These are phyloP conservation scores for Neurospora sp. DNA, from an alignment of 495 filamentous ascomycete species.

Conservation along the genomic window DNA sequence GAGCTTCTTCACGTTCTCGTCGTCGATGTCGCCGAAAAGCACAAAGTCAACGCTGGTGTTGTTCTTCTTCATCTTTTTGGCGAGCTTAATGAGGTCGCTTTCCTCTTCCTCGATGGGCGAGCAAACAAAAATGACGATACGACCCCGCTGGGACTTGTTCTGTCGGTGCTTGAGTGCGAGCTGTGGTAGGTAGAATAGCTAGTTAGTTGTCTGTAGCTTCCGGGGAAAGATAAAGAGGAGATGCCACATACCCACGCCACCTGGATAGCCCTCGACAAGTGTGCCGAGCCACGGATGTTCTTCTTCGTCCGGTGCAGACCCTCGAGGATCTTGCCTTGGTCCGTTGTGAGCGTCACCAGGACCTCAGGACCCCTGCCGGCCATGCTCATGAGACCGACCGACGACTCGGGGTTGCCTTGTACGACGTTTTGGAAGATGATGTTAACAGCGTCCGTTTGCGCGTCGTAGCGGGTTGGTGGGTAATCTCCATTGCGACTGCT, in stretches of 20 bases:
- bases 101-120: slow-evolving; percentile 83
- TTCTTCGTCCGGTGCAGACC: slow-evolving; percentile 92
- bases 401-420: slow-evolving; percentile 88
- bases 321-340: slow-evolving; percentile 88
- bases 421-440: slow-evolving; percentile 93
- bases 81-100: slow-evolving; percentile 77
- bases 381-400: slow-evolving; percentile 98
- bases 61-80: slow-evolving; percentile 97
- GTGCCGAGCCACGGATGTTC: slow-evolving; percentile 80
- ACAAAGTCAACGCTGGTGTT: slow-evolving; percentile 87
- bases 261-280: slow-evolving; percentile 87
- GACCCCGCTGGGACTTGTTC: slow-evolving; percentile 89
- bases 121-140: slow-evolving; percentile 93
- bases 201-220: neutral
- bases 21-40: slow-evolving; percentile 85
- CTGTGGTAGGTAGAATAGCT: slow-evolving; percentile 29
- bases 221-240: neutral
- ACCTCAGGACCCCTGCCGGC: slow-evolving; percentile 94
- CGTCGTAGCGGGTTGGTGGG: slow-evolving; percentile 84
- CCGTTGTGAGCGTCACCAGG: slow-evolving; percentile 86
- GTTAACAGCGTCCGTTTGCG: slow-evolving; percentile 87
- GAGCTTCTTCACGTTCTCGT: slow-evolving; percentile 77
- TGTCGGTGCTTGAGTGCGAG: slow-evolving; percentile 96
- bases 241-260: slow-evolving; percentile 68
- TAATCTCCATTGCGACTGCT: slow-evolving; percentile 97